phyloP scores from a whole-genome alignment of 2,329 filamentous ascomycete genomes.

The Parascedosporium putredinis region DNA sequence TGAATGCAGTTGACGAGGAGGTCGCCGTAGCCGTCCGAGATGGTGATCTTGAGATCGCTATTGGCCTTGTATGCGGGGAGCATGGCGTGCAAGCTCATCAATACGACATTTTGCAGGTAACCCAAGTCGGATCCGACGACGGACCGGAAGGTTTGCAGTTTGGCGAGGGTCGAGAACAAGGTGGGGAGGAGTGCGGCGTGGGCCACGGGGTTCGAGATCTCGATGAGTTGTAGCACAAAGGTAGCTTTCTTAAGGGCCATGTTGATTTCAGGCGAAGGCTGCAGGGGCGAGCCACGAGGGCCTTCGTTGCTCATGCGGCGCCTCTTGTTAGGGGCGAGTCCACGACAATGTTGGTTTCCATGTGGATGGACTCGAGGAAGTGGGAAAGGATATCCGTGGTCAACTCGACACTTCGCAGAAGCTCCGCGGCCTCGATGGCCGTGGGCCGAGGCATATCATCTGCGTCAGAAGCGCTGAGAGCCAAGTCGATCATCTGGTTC shows the following conservation, averaged over 20 bases:
- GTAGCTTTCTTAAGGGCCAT: slow-evolving; percentile 66
- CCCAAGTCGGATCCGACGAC: slow-evolving; percentile 78
- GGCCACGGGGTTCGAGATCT: slow-evolving; percentile 63
- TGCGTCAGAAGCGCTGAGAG: slow-evolving; percentile 31
- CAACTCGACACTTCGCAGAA: slow-evolving; percentile 63
- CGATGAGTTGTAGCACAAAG: slow-evolving; percentile 79
- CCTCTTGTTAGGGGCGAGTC: slow-evolving; percentile 68
- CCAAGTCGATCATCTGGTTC: slow-evolving; percentile 51
- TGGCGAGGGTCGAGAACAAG: slow-evolving; percentile 75
- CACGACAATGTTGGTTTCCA: slow-evolving; percentile 60
- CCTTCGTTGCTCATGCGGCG: slow-evolving; percentile 66
- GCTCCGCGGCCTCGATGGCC: slow-evolving; percentile 51
- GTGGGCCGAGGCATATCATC: slow-evolving; percentile 20
- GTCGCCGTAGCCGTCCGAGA: slow-evolving; percentile 74
- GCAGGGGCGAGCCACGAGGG: slow-evolving; percentile 46
- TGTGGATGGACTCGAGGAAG: slow-evolving; percentile 66
- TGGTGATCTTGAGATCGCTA: slow-evolving; percentile 57
- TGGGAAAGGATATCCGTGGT: slow-evolving; percentile 60
- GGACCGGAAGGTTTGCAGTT: slow-evolving; percentile 74
- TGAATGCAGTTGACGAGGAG: slow-evolving; percentile 90
- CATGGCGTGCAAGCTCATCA: slow-evolving; percentile 74
- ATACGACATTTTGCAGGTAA: slow-evolving; percentile 77
- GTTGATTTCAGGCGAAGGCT: slow-evolving; percentile 55
- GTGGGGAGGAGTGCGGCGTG: slow-evolving; percentile 68
- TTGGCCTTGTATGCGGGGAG: slow-evolving; percentile 63